These are phyloP conservation scores for Vitis cinerea DNA, from an alignment of 164 flowering plant species.

Conservation along the genomic window DNA sequence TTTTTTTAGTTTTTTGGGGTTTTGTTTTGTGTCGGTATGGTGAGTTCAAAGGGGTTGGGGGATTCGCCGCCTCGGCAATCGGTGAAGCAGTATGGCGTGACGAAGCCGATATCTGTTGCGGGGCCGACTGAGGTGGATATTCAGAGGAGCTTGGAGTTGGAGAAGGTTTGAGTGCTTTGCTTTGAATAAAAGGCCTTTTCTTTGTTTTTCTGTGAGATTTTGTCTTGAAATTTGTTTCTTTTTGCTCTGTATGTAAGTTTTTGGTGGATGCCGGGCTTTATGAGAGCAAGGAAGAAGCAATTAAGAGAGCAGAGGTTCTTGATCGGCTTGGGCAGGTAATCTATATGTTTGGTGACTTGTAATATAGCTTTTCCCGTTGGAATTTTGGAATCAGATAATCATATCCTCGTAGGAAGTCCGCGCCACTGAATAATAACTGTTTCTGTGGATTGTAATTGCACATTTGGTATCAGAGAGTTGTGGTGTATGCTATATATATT, in stretches of 20 bases:
- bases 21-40: slow-evolving; percentile 23
- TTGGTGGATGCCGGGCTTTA: slow-evolving; percentile 65
- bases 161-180: slow-evolving; percentile 42
- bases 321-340: slow-evolving; percentile 60
- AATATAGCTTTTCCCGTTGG: background rate
- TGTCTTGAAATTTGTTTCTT: slow-evolving; percentile 1
- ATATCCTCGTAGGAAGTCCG: too few species aligned
- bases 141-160: slow-evolving; percentile 60
- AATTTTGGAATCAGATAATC: too few species aligned
- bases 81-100: slow-evolving; percentile 61
- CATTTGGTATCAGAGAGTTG: too few species aligned
- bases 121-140: slow-evolving; percentile 68
- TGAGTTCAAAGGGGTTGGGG: slow-evolving; percentile 29
- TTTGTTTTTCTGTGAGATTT: slow-evolving; percentile 2
- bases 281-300: slow-evolving; percentile 67
- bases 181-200: background rate
- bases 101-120: slow-evolving; percentile 68
- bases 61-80: slow-evolving; percentile 27
- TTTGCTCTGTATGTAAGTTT: slow-evolving; percentile 31
- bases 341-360: background rate
- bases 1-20: background rate
- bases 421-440: too few species aligned
- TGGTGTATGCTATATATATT: too few species aligned
- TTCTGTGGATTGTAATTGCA: too few species aligned
- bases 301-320: slow-evolving; percentile 72